phyloP scores from a whole-genome alignment of 108 stramenopile genomes.

The Fragilaria radians region DNA sequence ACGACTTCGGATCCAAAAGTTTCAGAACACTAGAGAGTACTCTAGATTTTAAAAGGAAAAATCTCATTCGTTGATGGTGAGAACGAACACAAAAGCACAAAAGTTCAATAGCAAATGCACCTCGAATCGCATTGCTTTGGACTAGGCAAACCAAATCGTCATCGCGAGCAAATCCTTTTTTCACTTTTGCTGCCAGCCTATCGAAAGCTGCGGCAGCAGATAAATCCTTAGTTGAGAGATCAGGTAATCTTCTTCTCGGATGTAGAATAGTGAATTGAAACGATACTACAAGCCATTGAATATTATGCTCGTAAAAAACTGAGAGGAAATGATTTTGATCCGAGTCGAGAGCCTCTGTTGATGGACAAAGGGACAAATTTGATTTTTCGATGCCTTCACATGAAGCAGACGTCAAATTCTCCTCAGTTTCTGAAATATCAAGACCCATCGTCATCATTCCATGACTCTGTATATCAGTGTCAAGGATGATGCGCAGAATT shows the following conservation, averaged over 20 bases:
- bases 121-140: conserved; percentile 50
- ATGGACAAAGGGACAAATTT: conserved; percentile 1
- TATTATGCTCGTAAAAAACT: conserved; percentile 77
- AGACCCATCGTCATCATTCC: conserved; percentile 33
- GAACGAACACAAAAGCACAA: conserved; percentile 81
- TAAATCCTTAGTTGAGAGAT: conserved; percentile 6
- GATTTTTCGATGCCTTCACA: conserved; percentile 14
- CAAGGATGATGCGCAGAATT: conserved; percentile 74
- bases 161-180: conserved; percentile 22
- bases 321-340: conserved; percentile 76
- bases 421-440: conserved; percentile 33
- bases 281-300: conserved; percentile 74
- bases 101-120: conserved; percentile 77
- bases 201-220: conserved; percentile 16
- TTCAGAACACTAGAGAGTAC: conserved; percentile 62
- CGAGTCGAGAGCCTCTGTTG: conserved; percentile 9
- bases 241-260: conserved; percentile 34
- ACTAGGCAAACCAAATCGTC: conserved; percentile 37
- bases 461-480: conserved; percentile 72
- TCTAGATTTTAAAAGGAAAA: conserved; percentile 63
- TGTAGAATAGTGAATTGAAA: conserved; percentile 70
- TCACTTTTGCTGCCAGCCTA: conserved; percentile 25
- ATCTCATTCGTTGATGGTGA: conserved; percentile 80
- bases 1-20: conserved; percentile 29
- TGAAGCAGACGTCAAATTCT: conserved; percentile 15